Base-by-base conservation (phyloP, 2,329 filamentous ascomycete species). In the Immersiporthe knoxdaviesiana region DNA sequence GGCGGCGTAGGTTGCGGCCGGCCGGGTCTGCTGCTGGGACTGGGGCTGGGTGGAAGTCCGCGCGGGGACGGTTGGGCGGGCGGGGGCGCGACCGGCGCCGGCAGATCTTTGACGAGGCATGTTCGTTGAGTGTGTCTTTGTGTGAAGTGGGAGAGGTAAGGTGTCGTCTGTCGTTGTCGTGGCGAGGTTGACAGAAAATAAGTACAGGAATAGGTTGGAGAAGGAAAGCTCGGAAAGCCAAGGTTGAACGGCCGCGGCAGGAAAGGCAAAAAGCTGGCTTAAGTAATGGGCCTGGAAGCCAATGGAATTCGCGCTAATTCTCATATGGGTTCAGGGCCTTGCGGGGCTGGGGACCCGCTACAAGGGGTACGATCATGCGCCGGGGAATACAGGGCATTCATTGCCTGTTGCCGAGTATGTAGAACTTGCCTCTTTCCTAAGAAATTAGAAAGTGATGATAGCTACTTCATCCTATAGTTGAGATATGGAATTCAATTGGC, bases 71-170 rank as follows among this genome's bases (percentile, higher is more conserved):
- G 87, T 88, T 75, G 92, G 92, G 77, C 92, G 90, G 73, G 87
- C 80, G 72, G 89, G 88, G 74, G 89, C 87, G 44, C 61, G 39
- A 16, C 62, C 50, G 78, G 87, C 85, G 77, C 81, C 87, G 81
- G 87, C 84, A 81, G 91, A 88, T 80, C 90, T 87, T 86, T 92
- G 89, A 83, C 92, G 92, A 91, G 92, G 83, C 92, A 95, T 95
- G n/a, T n/a, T n/a, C 70, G 37, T 54, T 39, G 37, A 12, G 11
- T 65, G 66, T 44, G 66, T 61, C 66, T 52, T 66, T 59, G 50
- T 30, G 61, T 47, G 47, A 10, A 14, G 35, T 63, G 59, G 60
- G 58, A 62, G 68, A 72, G 71, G 52, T 35, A 62, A 59, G 44
- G 67, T 68, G 63, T 35, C 66, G 56, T 39, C 63, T 54, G 14